Conservation (phyloP, 352 stramenopile genomes). For the Pythium phragmitis region DNA sequence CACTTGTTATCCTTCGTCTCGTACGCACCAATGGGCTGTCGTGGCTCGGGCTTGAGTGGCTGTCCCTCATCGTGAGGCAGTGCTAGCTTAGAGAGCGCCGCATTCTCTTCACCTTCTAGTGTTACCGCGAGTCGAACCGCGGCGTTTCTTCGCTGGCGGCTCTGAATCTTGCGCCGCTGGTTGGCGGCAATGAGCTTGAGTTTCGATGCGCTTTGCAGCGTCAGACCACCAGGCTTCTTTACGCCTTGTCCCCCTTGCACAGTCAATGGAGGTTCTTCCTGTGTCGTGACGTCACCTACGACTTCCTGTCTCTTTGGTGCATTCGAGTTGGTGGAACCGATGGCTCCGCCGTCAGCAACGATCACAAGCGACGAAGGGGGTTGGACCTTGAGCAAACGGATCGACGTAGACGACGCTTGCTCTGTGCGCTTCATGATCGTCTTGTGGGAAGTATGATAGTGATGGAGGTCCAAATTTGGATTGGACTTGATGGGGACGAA, state of each 20-base stretch:
- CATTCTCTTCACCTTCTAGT: constrained; percentile 12
- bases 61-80: background rate
- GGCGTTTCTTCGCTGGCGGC: constrained; percentile 16
- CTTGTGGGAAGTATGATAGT: background rate
- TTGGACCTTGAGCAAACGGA: constrained; percentile 1
- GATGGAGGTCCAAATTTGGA: constrained; percentile 5
- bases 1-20: constrained; percentile 59
- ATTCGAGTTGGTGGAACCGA: background rate
- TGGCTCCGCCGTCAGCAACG: background rate
- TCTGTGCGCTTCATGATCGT: constrained; percentile 2
- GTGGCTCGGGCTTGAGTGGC: background rate
- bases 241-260: too few species aligned
- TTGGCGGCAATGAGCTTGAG: constrained; percentile 26
- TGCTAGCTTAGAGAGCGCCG: background rate
- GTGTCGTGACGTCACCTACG: background rate
- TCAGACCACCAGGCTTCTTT: constrained; percentile 1
- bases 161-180: constrained; percentile 19
- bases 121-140: constrained; percentile 10
- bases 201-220: constrained; percentile 20
- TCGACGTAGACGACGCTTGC: constrained; percentile 4
- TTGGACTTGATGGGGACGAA: background rate
- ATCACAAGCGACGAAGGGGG: background rate
- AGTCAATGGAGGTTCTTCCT: background rate
- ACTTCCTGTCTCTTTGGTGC: background rate
- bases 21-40: constrained; percentile 43